phyloP scores from a whole-genome alignment of 208 protist genomes.

The Sergeia podlipaevii region DNA sequence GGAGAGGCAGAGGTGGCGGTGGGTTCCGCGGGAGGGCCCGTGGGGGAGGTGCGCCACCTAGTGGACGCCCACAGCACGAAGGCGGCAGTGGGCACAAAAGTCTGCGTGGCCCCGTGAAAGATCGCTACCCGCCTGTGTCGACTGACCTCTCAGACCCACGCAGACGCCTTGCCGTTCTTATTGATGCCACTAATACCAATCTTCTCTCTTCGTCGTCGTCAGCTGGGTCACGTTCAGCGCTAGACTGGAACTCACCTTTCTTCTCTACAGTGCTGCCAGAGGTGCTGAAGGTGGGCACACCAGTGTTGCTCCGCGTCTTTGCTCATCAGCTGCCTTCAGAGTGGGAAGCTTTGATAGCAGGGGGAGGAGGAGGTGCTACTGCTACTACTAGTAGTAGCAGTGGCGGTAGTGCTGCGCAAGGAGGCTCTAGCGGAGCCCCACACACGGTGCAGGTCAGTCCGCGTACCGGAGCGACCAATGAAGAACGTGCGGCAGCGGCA shows the following conservation, averaged over 20 bases:
- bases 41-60: no score
- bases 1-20: no score
- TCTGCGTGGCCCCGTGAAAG: constrained; percentile 53
- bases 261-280: constrained; percentile 56
- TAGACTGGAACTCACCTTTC: constrained; percentile 27
- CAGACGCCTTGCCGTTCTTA: constrained; percentile 66
- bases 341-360: constrained; percentile 56
- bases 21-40: no score
- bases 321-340: constrained; percentile 56
- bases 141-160: constrained; percentile 66
- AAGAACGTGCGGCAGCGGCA: background rate
- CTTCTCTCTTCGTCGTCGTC: constrained; percentile 14
- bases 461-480: background rate
- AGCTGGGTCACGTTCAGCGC: constrained; percentile 7
- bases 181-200: constrained; percentile 66
- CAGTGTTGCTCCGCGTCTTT: constrained; percentile 78
- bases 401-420: background rate
- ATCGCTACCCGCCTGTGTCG: constrained; percentile 61
- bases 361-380: background rate
- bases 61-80: background rate
- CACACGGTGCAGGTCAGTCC: background rate
- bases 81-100: background rate
- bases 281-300: constrained; percentile 62
- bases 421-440: background rate
- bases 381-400: background rate